Evolutionary conservation across 768 basidiomycete genomes (phyloP), one percentile per base, ranked within the genome.

Genomic region (Lactarius trivialis): DNA sequence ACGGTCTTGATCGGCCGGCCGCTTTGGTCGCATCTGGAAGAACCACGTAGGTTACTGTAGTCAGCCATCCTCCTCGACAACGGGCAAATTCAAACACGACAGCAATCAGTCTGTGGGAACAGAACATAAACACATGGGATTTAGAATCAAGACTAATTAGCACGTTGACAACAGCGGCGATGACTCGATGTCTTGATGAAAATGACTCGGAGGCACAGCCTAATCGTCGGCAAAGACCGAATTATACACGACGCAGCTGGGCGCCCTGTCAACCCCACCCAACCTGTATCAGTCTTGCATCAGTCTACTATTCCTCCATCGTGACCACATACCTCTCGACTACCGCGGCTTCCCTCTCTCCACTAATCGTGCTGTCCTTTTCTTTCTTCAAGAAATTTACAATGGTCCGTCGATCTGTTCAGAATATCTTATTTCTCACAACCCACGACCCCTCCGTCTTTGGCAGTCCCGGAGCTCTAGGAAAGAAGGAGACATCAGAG

Each of bases 381-480:
- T 50, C 58, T 9, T 55, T 51, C n/a, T 4, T 60, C 28, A 60
- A 43, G 21, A 56, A 60, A 26, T 28, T 55, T n/a, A 28, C 48
- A 55, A 64, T 64, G 63, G 63, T 64, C 24, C 26, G 63, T 60
- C 19, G 12, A 24, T 24, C 24, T 48, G 12, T 12, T 48, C 45
- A 24, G 45, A 21, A 21, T 48, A 24, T 48, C 24, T 7, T 19
- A 7, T 52, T 28, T 52, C 17, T 33, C 15, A 30, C n/a, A 30
- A 21, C 30, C 28, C 28, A 30, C 51, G 12, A 21, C 14, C 8
- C 4, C 33, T 21, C 26, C 24, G 37, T 33, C 32, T 30, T 32
- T 26, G 54, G 19, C 56, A 64, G 63, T 64, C 63, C 15, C 53
- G 58, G 58, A 55, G 48, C 53, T 60, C 58, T 28, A 63, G 58